Base-by-base conservation (phyloP, 805 yeast genomes). In the Candida saitoana region DNA sequence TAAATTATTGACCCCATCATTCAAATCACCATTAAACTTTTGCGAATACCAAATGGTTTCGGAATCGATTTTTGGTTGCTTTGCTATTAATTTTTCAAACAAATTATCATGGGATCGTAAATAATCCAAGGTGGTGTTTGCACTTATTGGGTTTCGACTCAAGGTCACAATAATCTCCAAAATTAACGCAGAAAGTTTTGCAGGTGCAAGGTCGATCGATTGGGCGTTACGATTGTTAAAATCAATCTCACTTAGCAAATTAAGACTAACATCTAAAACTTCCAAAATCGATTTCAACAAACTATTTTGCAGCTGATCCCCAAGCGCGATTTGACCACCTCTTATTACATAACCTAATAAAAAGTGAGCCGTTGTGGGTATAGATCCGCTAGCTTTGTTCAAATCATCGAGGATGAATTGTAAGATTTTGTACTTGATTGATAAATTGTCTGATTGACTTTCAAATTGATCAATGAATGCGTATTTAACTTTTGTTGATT, bases 391-490 rank as follows among this genome's bases (percentile, higher is more conserved):
- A 1, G 65, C 47, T 1, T 67, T 57, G 5, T 48, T 43, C 38
- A 87, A 62, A 46, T 79, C 77, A 3, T 59, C 56, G 35, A 69
- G 63, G 39, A 90, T 54, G 51, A 84, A 84, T 24, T 77, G 70
- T 39, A 91, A 60, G 4, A 89, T 59, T 12, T 74, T 71, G 22
- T 79, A 56, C 53, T 88, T 87, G 11, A 79, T 54, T 4, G 62
- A 65, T 25, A 81, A 58, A 14, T 65, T 63, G 5, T 67, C 62
- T 5, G 65, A 59, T n/a, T 54, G 49, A 1, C 62, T 60, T 34
- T 76, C 82, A 34, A 70, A 55, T 53, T 87, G 95, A 32, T 79
- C 76, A 33, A 87, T 79, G 45, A 89, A 80, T 0, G 88, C 79
- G 50, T 76, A 77, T 45, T 84, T 77, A 30, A 91, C 84, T 49